These are phyloP conservation scores for Rutstroemia sp. DNA, from an alignment of 2,329 filamentous ascomycete species.

Conservation along the genomic window DNA sequence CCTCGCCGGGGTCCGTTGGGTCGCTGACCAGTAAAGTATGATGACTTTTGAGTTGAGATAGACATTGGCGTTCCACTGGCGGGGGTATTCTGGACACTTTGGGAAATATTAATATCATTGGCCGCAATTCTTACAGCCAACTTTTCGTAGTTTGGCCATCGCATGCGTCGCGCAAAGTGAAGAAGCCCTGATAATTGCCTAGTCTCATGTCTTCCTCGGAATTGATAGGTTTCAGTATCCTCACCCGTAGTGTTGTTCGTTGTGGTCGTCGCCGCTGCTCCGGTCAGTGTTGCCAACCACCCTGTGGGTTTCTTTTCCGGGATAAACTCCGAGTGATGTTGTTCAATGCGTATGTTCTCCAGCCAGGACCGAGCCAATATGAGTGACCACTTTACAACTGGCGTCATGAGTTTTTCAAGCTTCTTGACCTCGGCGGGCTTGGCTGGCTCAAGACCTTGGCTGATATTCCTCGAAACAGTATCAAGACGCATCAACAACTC, in stretches of 20 bases:
- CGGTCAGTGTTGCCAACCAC: constrained; percentile 53
- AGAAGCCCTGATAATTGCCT: constrained; percentile 54
- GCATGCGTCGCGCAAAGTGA: constrained; percentile 55
- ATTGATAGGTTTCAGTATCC: constrained; percentile 32
- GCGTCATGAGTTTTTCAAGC: constrained; percentile 55
- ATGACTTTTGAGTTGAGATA: constrained; percentile 23
- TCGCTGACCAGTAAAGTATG: constrained; percentile 25
- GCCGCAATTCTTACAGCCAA: constrained; percentile 25
- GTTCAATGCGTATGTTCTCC: constrained; percentile 56
- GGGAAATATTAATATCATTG: constrained; percentile 24
- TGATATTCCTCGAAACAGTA: constrained; percentile 52
- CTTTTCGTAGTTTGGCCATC: constrained; percentile 53
- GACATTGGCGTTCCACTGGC: constrained; percentile 25
- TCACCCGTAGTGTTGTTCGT: constrained; percentile 35
- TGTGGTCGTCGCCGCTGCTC: constrained; percentile 25
- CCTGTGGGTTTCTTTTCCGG: constrained; percentile 28
- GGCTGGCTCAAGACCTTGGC: constrained; percentile 44
- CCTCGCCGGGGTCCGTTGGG: constrained; percentile 14
- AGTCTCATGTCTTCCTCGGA: constrained; percentile 39
- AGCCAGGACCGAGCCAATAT: constrained; percentile 58
- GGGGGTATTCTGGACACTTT: constrained; percentile 21
- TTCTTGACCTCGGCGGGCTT: constrained; percentile 49
- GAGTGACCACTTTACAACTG: constrained; percentile 60
- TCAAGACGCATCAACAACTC: constrained; percentile 60
- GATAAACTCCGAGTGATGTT: constrained; percentile 28